Base-by-base conservation (phyloP, 1,284 basidiomycete genomes). In the Clitocybe nebularis region DNA sequence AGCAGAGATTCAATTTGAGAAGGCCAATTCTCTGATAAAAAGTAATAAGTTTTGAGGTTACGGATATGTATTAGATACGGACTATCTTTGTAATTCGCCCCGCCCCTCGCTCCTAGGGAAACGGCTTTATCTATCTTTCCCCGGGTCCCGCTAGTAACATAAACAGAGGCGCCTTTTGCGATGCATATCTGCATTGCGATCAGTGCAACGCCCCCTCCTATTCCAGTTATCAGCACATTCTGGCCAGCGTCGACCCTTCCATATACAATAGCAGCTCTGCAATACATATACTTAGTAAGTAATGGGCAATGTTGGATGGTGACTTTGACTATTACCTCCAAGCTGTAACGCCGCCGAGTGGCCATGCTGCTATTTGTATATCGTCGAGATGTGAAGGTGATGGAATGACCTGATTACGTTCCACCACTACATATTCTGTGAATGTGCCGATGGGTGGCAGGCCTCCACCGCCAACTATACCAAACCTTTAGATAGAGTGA, bases 131-230 rank as follows among this genome's bases (percentile, higher is more conserved):
- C 58, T 41, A 93, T 79, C 65, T 93, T 93, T 1, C 79, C 76
- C 14, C 74, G 64, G 29, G 62, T 78, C 1, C 87, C 77, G 45
- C 85, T 89, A 0, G 89, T 89, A n/a, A 93, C 89, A 60, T 81
- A 93, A 7, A 92, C 89, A 34, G 78, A 77, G 0, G 86, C 89
- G 5, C 89, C 87, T 51, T 75, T 76, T 0, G 86, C 89, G 1
- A 91, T 56, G 54, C 83, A 87, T 16, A 93, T 64, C 58, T 93
- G 90, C 39, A 93, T 62, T 0, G 88, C 84, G 25, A 80, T 56
- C 16, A 93, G 68, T 0, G 90, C 90, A 20, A 93, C 91, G 5
- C 91, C 90, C 8, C 90, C 83, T n/a, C 83, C 84, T 28, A 84
- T 77, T 10, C 86, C 86, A 1, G 85, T 88, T 42, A 93, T 84